These are phyloP conservation scores for Inga laurina DNA, from an alignment of 306 rosid species.

Conservation along the genomic window DNA sequence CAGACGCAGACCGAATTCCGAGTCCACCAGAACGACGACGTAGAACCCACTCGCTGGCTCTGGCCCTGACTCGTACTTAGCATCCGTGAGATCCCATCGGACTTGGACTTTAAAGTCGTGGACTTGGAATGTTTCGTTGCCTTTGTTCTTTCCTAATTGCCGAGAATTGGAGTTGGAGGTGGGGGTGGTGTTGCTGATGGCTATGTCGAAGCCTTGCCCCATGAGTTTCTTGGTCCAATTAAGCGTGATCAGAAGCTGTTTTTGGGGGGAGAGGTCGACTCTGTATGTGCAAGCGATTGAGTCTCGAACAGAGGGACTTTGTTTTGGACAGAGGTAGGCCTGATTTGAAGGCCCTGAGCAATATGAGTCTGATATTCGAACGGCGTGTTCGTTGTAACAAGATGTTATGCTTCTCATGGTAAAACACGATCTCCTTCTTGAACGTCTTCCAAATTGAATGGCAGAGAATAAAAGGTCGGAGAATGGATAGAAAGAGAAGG, in stretches of 20 bases:
- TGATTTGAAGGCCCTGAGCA: constrained; percentile 76
- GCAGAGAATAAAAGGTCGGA: constrained; percentile 4
- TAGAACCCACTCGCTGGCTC: constrained; percentile 67
- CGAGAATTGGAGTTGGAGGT: constrained; percentile 20
- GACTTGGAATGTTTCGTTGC: constrained; percentile 41
- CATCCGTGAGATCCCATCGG: constrained; percentile 71
- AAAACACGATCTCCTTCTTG: background rate
- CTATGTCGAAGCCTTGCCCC: constrained; percentile 51
- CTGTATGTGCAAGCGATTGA: constrained; percentile 59
- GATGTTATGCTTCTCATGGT: constrained; percentile 77
- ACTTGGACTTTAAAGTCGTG: constrained; percentile 37
- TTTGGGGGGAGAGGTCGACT: constrained; percentile 43
- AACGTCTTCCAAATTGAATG: background rate
- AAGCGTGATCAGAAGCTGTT: constrained; percentile 44
- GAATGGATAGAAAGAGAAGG: constrained; percentile 13
- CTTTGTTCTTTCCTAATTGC: constrained; percentile 40
- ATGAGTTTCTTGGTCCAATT: constrained; percentile 57
- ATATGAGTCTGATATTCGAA: constrained; percentile 77
- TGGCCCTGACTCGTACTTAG: constrained; percentile 59
- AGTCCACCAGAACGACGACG: constrained; percentile 52
- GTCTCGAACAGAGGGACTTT: constrained; percentile 44
- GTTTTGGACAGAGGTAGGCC: constrained; percentile 51
- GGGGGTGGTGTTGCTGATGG: constrained; percentile 11
- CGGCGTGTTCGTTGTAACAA: constrained; percentile 89
- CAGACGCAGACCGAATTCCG: constrained; percentile 51